A percentile compares a stretch with the other conserved stretches of the same genome.
Conservation (phyloP, 2,329 filamentous ascomycete genomes). For the Claviceps pazoutovae region DNA sequence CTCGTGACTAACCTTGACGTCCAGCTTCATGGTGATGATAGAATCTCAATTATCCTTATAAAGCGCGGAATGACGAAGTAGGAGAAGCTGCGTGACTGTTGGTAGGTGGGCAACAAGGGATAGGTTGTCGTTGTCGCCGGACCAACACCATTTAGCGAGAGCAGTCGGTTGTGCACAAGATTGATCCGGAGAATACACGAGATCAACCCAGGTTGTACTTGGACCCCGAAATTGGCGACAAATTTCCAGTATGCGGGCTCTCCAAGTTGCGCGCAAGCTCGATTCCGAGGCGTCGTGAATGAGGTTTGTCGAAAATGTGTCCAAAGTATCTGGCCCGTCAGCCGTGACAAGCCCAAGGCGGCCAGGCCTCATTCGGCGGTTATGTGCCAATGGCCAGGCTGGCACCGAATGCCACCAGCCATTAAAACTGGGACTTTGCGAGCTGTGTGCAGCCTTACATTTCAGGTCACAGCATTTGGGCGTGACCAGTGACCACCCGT, state of each 20-base stretch:
- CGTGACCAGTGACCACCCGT: neutral
- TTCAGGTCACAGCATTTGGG: slow-evolving; percentile 7
- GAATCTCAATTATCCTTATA: neutral
- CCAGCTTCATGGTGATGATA: slow-evolving; percentile 24
- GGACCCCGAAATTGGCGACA: neutral
- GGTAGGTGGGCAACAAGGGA: slow-evolving; percentile 3
- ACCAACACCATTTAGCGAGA: slow-evolving; percentile 3
- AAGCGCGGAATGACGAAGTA: neutral
- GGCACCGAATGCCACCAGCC: slow-evolving; percentile 1
- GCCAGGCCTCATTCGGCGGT: neutral
- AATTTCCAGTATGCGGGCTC: neutral
- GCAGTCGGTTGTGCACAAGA: neutral
- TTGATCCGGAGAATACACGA: neutral
- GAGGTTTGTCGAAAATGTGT: slow-evolving; percentile 7
- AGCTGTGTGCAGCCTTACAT: slow-evolving; percentile 4
- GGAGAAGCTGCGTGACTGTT: neutral
- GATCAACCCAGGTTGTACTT: neutral
- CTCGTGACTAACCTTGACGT: slow-evolving; percentile 24
- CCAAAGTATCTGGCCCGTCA: neutral
- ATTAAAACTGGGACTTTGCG: neutral
- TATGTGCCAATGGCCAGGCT: slow-evolving; percentile 6
- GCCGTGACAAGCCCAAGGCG: neutral
- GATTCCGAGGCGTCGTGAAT: neutral
- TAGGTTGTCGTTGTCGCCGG: neutral
- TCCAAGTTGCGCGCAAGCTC: neutral